Conservation (phyloP, 228 moss, liverwort and hornwort species). For the Sphagnum magellanicum region DNA sequence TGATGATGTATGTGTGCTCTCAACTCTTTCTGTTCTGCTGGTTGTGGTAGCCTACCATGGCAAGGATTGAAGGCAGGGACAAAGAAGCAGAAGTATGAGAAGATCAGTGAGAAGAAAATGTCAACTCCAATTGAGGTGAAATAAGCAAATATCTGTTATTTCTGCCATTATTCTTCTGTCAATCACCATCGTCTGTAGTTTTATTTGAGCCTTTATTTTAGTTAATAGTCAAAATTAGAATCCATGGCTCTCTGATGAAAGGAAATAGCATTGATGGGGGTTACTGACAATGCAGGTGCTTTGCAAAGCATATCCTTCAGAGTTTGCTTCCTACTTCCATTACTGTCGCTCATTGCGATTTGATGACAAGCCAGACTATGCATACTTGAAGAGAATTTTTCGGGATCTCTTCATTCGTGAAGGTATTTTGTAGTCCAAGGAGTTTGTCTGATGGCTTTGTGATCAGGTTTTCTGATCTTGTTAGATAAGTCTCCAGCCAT, state of each 20-base stretch:
- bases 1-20: no score
- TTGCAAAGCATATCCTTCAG: constrained; percentile 51
- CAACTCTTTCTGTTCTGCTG: background rate
- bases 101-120: constrained; percentile 65
- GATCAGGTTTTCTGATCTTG: no score
- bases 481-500: no score
- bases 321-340: constrained; percentile 58
- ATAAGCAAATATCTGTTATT: no score
- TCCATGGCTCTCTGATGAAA: no score
- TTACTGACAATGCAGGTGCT: constrained; percentile 20
- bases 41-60: constrained; percentile 44
- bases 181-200: no score
- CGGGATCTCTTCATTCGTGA: constrained; percentile 64
- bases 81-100: constrained; percentile 61
- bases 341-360: constrained; percentile 56
- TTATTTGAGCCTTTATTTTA: no score
- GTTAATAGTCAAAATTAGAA: no score
- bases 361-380: constrained; percentile 65
- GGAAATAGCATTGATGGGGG: no score
- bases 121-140: constrained; percentile 54
- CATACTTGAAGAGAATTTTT: constrained; percentile 57
- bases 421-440: constrained; percentile 11
- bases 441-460: no score
- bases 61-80: constrained; percentile 60
- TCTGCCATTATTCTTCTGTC: no score